phyloP scores from a whole-genome alignment of 495 filamentous ascomycete species.

The Talaromyces trachyspermus region DNA sequence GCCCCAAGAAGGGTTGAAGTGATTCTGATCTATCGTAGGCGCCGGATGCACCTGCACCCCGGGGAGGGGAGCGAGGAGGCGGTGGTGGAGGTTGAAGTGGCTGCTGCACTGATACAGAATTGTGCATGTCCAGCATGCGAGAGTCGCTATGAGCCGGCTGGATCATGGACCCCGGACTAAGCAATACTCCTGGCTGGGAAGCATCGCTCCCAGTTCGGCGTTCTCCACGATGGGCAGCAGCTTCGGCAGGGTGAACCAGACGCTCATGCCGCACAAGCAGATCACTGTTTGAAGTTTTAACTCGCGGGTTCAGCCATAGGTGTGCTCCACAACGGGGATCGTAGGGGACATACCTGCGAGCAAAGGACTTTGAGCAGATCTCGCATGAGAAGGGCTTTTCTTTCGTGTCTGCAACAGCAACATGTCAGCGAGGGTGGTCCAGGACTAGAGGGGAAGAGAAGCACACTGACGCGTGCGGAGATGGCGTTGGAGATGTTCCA shows the following conservation, averaged over 20 bases:
- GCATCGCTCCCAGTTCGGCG: constrained; percentile 22
- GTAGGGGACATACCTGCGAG: constrained; percentile 32
- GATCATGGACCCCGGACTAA: constrained; percentile 31
- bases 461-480: constrained; percentile 48
- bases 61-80: constrained; percentile 1
- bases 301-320: constrained; percentile 7
- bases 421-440: constrained; percentile 7
- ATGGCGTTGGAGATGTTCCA: constrained; percentile 49
- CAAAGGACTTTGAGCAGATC: constrained; percentile 44
- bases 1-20: constrained; percentile 45
- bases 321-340: not conserved
- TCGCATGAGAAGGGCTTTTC: constrained; percentile 51
- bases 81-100: constrained; percentile 28
- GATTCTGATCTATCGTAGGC: constrained; percentile 37
- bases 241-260: constrained; percentile 61
- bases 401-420: constrained; percentile 37
- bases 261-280: constrained; percentile 66
- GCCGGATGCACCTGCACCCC: constrained; percentile 2
- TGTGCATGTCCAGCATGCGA: constrained; percentile 41
- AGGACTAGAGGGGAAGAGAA: constrained; percentile 12
- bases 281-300: constrained; percentile 43
- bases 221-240: constrained; percentile 34
- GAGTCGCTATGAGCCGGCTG: constrained; percentile 34
- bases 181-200: constrained; percentile 26
- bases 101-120: constrained; percentile 36